These are phyloP conservation scores for Phytophthora rubi DNA, from an alignment of 352 stramenopile genomes.

Conservation along the genomic window DNA sequence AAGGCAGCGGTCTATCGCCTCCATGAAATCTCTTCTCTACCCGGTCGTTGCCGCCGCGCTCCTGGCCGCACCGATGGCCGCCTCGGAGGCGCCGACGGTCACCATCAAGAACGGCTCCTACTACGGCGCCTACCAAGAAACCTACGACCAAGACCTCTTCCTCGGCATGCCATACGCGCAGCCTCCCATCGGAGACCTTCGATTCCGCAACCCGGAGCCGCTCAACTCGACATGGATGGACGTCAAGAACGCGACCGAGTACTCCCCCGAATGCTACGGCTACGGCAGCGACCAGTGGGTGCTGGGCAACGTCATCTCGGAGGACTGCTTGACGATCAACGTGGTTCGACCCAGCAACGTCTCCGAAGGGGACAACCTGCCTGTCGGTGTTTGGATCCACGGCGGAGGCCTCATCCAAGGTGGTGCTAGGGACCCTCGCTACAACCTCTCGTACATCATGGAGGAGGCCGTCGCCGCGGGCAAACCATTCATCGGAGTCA, in stretches of 20 bases:
- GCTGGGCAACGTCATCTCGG: slow-evolving; percentile 35
- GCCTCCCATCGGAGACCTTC: slow-evolving; percentile 31
- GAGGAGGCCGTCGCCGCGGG: slow-evolving; percentile 25
- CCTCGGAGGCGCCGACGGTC: slow-evolving; percentile 17
- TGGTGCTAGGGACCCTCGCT: slow-evolving; percentile 31
- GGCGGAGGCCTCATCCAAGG: slow-evolving; percentile 32
- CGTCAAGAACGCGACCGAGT: slow-evolving; percentile 38
- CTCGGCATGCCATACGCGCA: slow-evolving; percentile 42
- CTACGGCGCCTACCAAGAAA: slow-evolving; percentile 26
- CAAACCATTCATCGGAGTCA: slow-evolving; percentile 45
- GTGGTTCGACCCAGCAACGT: slow-evolving; percentile 56
- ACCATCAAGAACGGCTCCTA: slow-evolving; percentile 34
- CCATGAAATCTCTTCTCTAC: slow-evolving; percentile 8
- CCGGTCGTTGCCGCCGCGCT: not conserved
- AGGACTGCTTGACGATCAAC: slow-evolving; percentile 91
- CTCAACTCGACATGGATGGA: slow-evolving; percentile 32
- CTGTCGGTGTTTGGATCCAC: slow-evolving; percentile 38
- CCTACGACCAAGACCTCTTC: slow-evolving; percentile 39
- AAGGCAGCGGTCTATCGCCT: not conserved
- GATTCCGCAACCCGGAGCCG: slow-evolving; percentile 29
- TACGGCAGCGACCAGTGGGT: slow-evolving; percentile 35
- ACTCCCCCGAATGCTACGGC: slow-evolving; percentile 48
- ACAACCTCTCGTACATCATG: slow-evolving; percentile 43
- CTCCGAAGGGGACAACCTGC: slow-evolving; percentile 15
- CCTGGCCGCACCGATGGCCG: not conserved